phyloP scores from a whole-genome alignment of 2,329 filamentous ascomycete species.

The Colletotrichum tropicicola region DNA sequence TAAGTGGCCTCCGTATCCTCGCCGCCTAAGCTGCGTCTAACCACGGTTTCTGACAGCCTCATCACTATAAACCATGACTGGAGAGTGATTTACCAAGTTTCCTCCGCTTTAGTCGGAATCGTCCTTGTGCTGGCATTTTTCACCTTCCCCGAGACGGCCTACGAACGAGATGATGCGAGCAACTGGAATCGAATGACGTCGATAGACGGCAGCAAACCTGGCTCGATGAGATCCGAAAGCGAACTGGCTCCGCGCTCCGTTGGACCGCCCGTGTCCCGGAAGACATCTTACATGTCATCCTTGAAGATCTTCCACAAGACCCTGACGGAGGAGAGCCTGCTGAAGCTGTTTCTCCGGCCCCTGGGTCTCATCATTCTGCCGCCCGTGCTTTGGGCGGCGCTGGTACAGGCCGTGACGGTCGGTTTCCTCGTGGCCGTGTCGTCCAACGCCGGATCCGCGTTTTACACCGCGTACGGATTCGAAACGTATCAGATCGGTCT shows the following conservation, averaged over 20 bases:
- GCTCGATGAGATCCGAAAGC: slow-evolving; percentile 29
- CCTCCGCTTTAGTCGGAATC: slow-evolving; percentile 57
- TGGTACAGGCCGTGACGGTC: slow-evolving; percentile 63
- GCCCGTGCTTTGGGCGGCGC: slow-evolving; percentile 62
- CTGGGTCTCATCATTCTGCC: slow-evolving; percentile 59
- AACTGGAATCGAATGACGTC: slow-evolving; percentile 4
- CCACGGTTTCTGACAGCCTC: slow-evolving; percentile 40
- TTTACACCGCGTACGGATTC: slow-evolving; percentile 51
- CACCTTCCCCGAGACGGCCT: slow-evolving; percentile 67
- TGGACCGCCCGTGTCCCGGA: slow-evolving; percentile 7
- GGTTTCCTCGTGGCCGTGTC: slow-evolving; percentile 64
- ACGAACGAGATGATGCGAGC: slow-evolving; percentile 40
- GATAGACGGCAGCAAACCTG: slow-evolving; percentile 9
- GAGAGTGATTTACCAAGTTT: slow-evolving; percentile 61
- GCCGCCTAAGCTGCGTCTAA: background rate
- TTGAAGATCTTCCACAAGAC: slow-evolving; percentile 50
- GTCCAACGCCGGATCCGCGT: slow-evolving; percentile 59
- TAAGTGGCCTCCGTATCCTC: slow-evolving; percentile 26
- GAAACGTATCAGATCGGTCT: slow-evolving; percentile 57
- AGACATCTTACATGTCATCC: slow-evolving; percentile 43
- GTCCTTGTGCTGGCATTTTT: slow-evolving; percentile 58
- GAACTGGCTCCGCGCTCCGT: slow-evolving; percentile 23
- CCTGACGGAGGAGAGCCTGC: slow-evolving; percentile 55
- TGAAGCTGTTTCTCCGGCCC: slow-evolving; percentile 58
- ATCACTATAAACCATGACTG: slow-evolving; percentile 59